Conservation (phyloP, 495 filamentous ascomycete genomes). For the Xylaria scruposa region DNA sequence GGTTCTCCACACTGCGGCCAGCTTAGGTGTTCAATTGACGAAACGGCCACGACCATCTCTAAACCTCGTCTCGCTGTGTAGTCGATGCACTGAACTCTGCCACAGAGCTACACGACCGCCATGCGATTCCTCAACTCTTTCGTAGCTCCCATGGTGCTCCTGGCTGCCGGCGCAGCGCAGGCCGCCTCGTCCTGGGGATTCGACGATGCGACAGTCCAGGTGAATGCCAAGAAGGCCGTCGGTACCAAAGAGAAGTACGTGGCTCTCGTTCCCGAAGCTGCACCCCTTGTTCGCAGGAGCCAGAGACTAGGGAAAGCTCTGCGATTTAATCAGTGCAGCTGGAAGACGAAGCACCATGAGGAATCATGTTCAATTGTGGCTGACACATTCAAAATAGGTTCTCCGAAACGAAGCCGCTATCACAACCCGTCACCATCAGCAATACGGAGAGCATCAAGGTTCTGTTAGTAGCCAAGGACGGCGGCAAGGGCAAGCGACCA, state of each 20-base stretch:
- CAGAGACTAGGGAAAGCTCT: no score
- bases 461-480: conserved; percentile 78
- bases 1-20: conserved; percentile 5
- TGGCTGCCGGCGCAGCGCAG: conserved; percentile 53
- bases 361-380: background rate
- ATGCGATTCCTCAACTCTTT: conserved; percentile 62
- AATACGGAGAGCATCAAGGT: conserved; percentile 80
- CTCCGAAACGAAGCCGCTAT: conserved; percentile 64
- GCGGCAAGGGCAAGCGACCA: conserved; percentile 76
- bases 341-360: background rate
- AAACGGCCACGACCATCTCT: conserved; percentile 9
- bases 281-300: background rate
- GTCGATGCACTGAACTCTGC: conserved; percentile 15
- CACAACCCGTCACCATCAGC: conserved; percentile 69
- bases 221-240: conserved; percentile 72
- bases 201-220: conserved; percentile 80
- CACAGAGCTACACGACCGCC: conserved; percentile 26
- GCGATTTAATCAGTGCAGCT: background rate
- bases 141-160: conserved; percentile 53
- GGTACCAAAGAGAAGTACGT: conserved; percentile 77
- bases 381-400: conserved; percentile 58
- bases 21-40: conserved; percentile 29
- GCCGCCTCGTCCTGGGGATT: conserved; percentile 85
- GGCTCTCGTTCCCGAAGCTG: conserved; percentile 1
- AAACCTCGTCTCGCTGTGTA: conserved; percentile 12